Percentiles rank a stretch among this genome's conserved stretches.
phyloP scores from a whole-genome alignment of 805 yeast species.

The Spathaspora sp. region DNA sequence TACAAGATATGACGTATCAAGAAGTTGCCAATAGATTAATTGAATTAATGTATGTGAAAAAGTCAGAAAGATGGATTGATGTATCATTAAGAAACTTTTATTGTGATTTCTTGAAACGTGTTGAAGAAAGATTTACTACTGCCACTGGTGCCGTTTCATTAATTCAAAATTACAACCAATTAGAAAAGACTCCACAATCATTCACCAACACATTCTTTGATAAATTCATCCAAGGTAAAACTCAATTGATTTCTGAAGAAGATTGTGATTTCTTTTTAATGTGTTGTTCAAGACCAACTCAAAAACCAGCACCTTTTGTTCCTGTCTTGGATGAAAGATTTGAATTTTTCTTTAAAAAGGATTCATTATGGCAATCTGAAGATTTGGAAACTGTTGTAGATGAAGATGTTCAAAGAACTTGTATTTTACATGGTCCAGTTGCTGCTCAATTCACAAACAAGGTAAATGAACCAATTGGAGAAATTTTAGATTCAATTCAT shows the following conservation, averaged over 20 bases:
- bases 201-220: constrained; percentile 58
- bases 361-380: constrained; percentile 98
- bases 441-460: constrained; percentile 88
- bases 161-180: constrained; percentile 67
- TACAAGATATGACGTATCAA: constrained; percentile 92
- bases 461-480: constrained; percentile 90
- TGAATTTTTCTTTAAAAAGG: constrained; percentile 96
- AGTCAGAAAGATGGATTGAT: constrained; percentile 86
- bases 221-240: constrained; percentile 69
- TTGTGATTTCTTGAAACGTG: constrained; percentile 85
- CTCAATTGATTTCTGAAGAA: constrained; percentile 88
- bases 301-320: constrained; percentile 97
- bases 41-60: constrained; percentile 81
- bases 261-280: constrained; percentile 91
- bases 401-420: constrained; percentile 97
- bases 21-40: constrained; percentile 86
- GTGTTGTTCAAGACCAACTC: constrained; percentile 75
- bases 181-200: constrained; percentile 58
- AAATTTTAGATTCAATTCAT: constrained; percentile 83
- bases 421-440: constrained; percentile 98
- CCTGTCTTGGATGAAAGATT: constrained; percentile 93
- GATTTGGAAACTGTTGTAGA: constrained; percentile 93
- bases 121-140: constrained; percentile 90
- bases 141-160: constrained; percentile 54
- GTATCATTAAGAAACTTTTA: constrained; percentile 77